Base-by-base conservation (phyloP, 768 basidiomycete species). In the Lentinula guzmanii region DNA sequence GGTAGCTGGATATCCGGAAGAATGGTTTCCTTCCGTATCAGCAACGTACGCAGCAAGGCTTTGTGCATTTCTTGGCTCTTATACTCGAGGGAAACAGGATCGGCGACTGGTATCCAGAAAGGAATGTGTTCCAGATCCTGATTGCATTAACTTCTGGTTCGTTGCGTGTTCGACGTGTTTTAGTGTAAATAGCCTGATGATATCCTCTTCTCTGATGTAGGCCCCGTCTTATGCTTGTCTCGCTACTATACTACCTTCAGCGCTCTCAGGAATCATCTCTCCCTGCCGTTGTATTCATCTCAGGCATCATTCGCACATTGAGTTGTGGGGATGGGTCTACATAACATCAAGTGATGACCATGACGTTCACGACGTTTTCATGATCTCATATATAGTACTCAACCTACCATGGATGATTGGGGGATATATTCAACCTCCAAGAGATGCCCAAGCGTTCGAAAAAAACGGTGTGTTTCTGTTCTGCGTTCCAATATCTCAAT, bases 301-400 rank as follows among this genome's bases (percentile, higher is more conserved):
- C 79, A 42, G 92, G 92, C 0, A 64, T 93, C 21, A 69, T 90
- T 16, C 79, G 93, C 62, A 93, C 93, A 0, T 71, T 95, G 35
- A 80, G 84, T 2, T 95, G 93, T 67, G 94, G 91, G 93, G 94
- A 31, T 96, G 93, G 93, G 91, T 95, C 33, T 96, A 86, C 67
- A 85, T 95, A 67, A 95, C 94, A 0, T 91, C 90, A 2, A 84
- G 75, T 56, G 93, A 95, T 69, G 82, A 90, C 73, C 91, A 93
- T 66, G 88, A 90, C 67, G 77, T 79, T 13, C 94, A 96, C 73
- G 94, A 96, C 70, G 73, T 93, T 41, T 84, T 87, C 69, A 96
- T 96, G 94, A 86, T 95, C 62, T 71, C 81, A 56, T 96, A 95
- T 69, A 90, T 96, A 63, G 78, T 91, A 3, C 83, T 85, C 70